These are phyloP conservation scores for Limonium bicolor DNA, from an alignment of 148 eudicot species.

Conservation along the genomic window DNA sequence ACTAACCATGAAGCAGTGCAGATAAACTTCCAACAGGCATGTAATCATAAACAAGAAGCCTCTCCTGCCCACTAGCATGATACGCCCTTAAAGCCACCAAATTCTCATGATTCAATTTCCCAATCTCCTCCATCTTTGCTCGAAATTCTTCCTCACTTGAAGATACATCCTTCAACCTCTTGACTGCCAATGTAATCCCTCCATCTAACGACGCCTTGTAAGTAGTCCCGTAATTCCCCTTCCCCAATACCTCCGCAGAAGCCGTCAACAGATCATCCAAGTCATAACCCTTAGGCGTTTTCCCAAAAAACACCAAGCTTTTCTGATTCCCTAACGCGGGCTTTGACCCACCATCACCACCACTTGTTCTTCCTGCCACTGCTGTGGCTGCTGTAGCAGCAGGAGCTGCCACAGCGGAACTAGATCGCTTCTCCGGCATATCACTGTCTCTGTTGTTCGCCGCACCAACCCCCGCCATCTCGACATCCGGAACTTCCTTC, in stretches of 20 bases:
- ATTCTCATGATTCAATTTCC: slow-evolving; percentile 65
- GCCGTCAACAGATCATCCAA: slow-evolving; percentile 78
- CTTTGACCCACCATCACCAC: slow-evolving; percentile 15
- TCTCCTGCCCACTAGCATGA: slow-evolving; percentile 68
- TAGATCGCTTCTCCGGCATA: not conserved
- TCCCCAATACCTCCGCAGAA: slow-evolving; percentile 87
- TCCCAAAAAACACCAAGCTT: slow-evolving; percentile 62
- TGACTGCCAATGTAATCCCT: slow-evolving; percentile 67
- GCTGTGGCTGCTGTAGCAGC: slow-evolving; percentile 16
- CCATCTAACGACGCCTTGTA: slow-evolving; percentile 75
- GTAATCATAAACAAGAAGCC: slow-evolving; percentile 80
- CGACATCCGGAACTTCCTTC: slow-evolving; percentile 22
- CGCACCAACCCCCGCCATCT: slow-evolving; percentile 14
- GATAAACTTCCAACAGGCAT: slow-evolving; percentile 86
- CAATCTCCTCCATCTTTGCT: slow-evolving; percentile 65
- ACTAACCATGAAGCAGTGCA: slow-evolving; percentile 75
- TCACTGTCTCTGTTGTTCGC: slow-evolving; percentile 7
- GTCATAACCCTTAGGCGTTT: slow-evolving; percentile 41
- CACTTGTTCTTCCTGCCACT: slow-evolving; percentile 15
- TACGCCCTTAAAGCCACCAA: slow-evolving; percentile 85
- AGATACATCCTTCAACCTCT: slow-evolving; percentile 73
- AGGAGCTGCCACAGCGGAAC: slow-evolving; percentile 13
- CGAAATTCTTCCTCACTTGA: slow-evolving; percentile 47
- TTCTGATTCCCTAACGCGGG: slow-evolving; percentile 17
- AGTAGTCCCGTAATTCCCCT: slow-evolving; percentile 87